Base-by-base conservation (phyloP, 2,329 filamentous ascomycete species). In the Didymellaceae sp. region DNA sequence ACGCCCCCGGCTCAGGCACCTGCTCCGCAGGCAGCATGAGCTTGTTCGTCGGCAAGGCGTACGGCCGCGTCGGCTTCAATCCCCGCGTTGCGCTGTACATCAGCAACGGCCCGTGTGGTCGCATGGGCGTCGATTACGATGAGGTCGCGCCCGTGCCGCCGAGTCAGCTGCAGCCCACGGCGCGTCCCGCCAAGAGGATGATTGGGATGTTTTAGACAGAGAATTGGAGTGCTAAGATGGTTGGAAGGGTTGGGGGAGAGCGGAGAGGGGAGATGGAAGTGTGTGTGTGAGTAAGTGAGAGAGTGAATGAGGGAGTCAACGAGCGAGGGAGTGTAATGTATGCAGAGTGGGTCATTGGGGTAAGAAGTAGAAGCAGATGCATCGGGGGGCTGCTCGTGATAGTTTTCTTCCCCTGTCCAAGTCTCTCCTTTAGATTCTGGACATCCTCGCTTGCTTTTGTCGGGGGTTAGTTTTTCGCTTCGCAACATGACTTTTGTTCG, bases 21-120 rank as follows among this genome's bases (percentile, higher is more conserved):
- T 45, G 48, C 31, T 24, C 38, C 10, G 16, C 21, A 1, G 62
- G 66, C 45, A 57, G 48, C 16, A 14, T 57, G 21, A 51, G 53
- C 24, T 40, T 59, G 38, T 62, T 58, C 43, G 34, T 64, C 13
- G 65, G 62, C 14, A 55, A 45, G 9, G 59, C 59, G n/a, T 42
- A 54, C 38, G 65, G 63, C 1, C 45, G 57, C 34, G 38, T 37
- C 6, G 30, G 51, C 6, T 63, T 65, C 54, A 54, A 54, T 1
- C 21, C 32, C 2, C 41, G 57, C n/a, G 43, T 54, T 13, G 62
- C 61, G 26, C 21, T 63, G 18, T 32, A 14, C 14, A 58, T 66
- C 39, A 54, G 45, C 17, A 66, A 69, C 26, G 63, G 63, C 10
- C 63, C 59, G 5, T 66, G 63, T 55, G 63, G 63, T 6, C 34